Base-by-base conservation (phyloP, 2,329 filamentous ascomycete genomes). In the Phialophora macrospora region DNA sequence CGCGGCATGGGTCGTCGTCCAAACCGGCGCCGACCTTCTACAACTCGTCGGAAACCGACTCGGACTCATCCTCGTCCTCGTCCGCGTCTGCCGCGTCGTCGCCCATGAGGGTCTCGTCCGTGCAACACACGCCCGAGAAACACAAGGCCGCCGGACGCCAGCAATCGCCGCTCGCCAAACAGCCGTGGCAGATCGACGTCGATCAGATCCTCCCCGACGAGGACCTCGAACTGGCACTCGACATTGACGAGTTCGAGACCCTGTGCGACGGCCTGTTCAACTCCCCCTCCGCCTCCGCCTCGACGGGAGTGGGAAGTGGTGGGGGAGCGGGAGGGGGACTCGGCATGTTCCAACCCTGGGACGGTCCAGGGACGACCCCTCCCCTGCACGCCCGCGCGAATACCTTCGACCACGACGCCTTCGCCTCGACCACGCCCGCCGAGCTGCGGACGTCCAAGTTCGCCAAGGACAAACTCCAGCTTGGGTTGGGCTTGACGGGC, bases 221-320 rank as follows among this genome's bases (percentile, higher is more conserved):
- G 8, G 67, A 69, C 4, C 56, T 67, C 38, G 67, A 69, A 26
- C 17, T 69, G 24, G 60, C 62, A 1, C 41, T 65, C 7, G 67
- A 69, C 54, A 55, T 69, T 46, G 63, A 67, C 56, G 60, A 69
- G 22, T 69, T 69, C 49, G 67, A 69, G 57, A 54, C 62, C 3
- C 57, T 69, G 5, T 69, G 67, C 55, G 60, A 69, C 28, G 67
- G 62, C 24, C 28, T 67, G 4, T 69, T 69, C 63, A 69, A 65
- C 34, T 52, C 59, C 4, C 46, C 59, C 6, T 51, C 65, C 14
- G 38, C 59, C 6, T 51, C 65, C 14, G 38, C 57, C 24, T 52
- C 48, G 48, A 12, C 44, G n/a, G 32, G 28, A 9, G 12, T 9
- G 2, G 57, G 24, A 46, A 6, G 28, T 8, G 24, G 38, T 9